These are phyloP conservation scores for Fusarium poae DNA, from an alignment of 2,329 filamentous ascomycete genomes.

Conservation along the genomic window DNA sequence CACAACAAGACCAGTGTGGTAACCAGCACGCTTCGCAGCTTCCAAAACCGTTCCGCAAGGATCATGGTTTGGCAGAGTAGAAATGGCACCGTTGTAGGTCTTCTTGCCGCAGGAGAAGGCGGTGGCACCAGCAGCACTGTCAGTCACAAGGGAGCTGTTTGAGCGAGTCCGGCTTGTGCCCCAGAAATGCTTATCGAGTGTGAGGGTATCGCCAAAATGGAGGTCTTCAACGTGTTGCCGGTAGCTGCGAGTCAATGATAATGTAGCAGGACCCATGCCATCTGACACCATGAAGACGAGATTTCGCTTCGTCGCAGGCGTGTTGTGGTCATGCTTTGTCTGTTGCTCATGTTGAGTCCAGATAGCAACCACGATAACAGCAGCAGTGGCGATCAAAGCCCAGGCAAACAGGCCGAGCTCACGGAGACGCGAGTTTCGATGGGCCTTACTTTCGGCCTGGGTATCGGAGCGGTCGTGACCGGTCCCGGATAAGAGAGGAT, in stretches of 20 bases:
- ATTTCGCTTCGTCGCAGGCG: conserved; percentile 80
- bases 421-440: conserved; percentile 64
- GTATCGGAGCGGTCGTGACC: conserved; percentile 51
- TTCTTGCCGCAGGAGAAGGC: conserved; percentile 94
- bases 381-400: conserved; percentile 83
- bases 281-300: conserved; percentile 99
- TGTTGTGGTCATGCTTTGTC: conserved; percentile 53
- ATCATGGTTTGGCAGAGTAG: conserved; percentile 83
- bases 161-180: conserved; percentile 90
- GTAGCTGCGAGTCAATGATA: conserved; percentile 88
- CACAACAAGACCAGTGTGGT: conserved; percentile 92
- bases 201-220: conserved; percentile 80
- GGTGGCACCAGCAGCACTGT: conserved; percentile 96
- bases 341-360: conserved; percentile 77
- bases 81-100: conserved; percentile 97
- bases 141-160: conserved; percentile 86
- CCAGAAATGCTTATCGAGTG: conserved; percentile 89
- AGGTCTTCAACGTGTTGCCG: conserved; percentile 81
- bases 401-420: conserved; percentile 84
- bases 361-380: conserved; percentile 84
- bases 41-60: conserved; percentile 94
- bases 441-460: conserved; percentile 39
- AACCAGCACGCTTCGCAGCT: conserved; percentile 91
- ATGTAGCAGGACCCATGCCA: conserved; percentile 94
- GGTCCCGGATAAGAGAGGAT: conserved; percentile 58